Evolutionary conservation across 495 filamentous ascomycete genomes (phyloP), one percentile per base, ranked within the genome.

Genomic region (Penicillium cataractarum): DNA sequence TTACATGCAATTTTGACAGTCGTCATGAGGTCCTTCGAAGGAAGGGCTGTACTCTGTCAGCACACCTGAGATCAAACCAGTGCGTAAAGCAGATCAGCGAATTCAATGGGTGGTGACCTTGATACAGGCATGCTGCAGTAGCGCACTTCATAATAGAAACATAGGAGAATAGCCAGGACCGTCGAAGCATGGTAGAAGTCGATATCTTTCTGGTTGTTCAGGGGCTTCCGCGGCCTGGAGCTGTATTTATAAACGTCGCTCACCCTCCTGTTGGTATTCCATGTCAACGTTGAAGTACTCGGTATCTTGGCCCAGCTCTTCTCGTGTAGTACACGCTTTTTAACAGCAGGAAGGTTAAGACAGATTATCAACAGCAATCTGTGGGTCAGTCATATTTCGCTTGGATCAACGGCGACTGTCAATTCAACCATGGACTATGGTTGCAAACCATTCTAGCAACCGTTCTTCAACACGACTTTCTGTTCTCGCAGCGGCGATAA

Each of bases 401-500:
- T 48, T 48, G 42, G 12, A 48, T 21, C 42, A 48, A 48, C 42
- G 42, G 42, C 22, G n/a, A 2, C 42, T n/a, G 42, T 48, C 9
- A 19, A n/a, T 48, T 48, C 42, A 48, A 21, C 42, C 42, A 21
- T 48, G 42, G 26, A 9, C 44, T 22, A 22, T 49, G 21, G 44
- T 49, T 49, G 21, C 9, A 49, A 49, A 9, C 44, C 2, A 49
- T 49, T 49, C 44, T 49, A 21, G 19, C 24, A 49, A 49, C 44
- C 44, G 44, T 27, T 27, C 19, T 49, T 49, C 44, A 24, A 49
- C 44, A 3, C 21, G 21, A 49, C 44, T 49, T 49, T n/a, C 44
- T 49, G 44, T 49, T 49, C 44, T 49, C 44, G 26, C 44, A 19
- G 44, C 44, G 44, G 44, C 44, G 44, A 26, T 26, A 13, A 27